These are phyloP conservation scores for Entomophthora muscae DNA, from an alignment of 371 early-diverging fungal genomes.

Conservation along the genomic window DNA sequence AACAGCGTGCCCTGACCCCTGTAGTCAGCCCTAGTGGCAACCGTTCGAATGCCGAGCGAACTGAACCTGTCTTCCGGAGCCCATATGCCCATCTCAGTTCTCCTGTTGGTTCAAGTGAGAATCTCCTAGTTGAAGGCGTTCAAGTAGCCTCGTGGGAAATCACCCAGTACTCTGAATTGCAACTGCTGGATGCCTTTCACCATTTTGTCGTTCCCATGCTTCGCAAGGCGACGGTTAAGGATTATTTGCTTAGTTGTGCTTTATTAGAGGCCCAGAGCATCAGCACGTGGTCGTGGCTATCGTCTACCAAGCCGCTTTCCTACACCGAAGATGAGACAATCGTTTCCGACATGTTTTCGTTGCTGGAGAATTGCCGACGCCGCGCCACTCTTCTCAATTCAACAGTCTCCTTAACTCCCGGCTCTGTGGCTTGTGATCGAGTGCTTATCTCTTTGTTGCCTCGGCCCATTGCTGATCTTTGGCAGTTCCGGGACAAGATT, in stretches of 20 bases:
- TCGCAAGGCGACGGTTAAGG: constrained; percentile 37
- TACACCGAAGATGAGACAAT: constrained; percentile 31
- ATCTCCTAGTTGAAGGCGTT: neutral
- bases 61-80: neutral
- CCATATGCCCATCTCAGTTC: neutral
- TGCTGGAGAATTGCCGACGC: constrained; percentile 21
- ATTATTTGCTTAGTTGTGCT: constrained; percentile 53
- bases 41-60: neutral
- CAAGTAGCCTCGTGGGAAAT: neutral
- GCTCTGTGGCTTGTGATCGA: constrained; percentile 13
- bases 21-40: neutral
- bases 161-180: neutral
- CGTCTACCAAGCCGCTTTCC: constrained; percentile 25
- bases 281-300: constrained; percentile 35
- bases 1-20: neutral
- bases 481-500: constrained; percentile 47
- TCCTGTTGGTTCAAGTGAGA: neutral
- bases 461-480: constrained; percentile 42
- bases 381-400: neutral
- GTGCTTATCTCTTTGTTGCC: constrained; percentile 36
- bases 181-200: constrained; percentile 15
- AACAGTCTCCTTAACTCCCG: neutral
- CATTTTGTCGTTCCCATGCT: constrained; percentile 20
- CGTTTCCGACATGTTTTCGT: constrained; percentile 47
- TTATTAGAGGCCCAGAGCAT: constrained; percentile 49